Evolutionary conservation across 352 stramenopile genomes (phyloP).

Genomic region (Phytopythium cucurbitacearum): DNA sequence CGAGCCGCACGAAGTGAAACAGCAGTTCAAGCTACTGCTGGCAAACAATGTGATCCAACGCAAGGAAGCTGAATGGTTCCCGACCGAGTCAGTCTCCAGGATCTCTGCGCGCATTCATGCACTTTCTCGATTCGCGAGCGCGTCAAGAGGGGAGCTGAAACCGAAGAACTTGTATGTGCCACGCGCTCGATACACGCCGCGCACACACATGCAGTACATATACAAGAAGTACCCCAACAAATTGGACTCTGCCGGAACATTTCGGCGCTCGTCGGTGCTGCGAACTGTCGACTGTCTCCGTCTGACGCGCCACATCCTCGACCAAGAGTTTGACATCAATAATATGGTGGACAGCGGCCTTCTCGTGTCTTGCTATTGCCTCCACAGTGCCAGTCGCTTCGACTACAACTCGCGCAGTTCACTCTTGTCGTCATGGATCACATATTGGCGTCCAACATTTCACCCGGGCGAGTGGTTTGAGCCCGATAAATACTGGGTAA

Average conservation of each 20-base stretch:
- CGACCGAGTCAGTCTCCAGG: too few relatives aligned
- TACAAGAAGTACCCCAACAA: constrained; percentile 57
- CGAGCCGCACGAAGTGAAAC: constrained; percentile 39
- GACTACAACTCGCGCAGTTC: constrained; percentile 27
- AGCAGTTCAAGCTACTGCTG: constrained; percentile 48
- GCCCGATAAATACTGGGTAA: constrained; percentile 31
- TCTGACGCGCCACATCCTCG: constrained; percentile 36
- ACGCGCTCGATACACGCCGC: constrained; percentile 39
- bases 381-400: constrained; percentile 59
- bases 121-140: background rate
- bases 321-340: constrained; percentile 42
- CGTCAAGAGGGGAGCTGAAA: background rate
- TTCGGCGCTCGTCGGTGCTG: constrained; percentile 46
- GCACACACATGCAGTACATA: constrained; percentile 50
- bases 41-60: constrained; percentile 21
- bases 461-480: constrained; percentile 29
- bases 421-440: constrained; percentile 43
- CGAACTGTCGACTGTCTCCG: constrained; percentile 59
- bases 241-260: constrained; percentile 35
- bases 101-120: background rate
- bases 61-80: constrained; percentile 18
- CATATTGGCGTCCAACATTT: constrained; percentile 44
- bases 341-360: constrained; percentile 21
- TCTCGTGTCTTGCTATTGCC: constrained; percentile 25
- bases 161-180: constrained; percentile 18